Percentiles rank a stretch among this genome's conserved stretches.
These are phyloP conservation scores for Juglanconis oblonga DNA, from an alignment of 2,329 filamentous ascomycete species.

Conservation along the genomic window DNA sequence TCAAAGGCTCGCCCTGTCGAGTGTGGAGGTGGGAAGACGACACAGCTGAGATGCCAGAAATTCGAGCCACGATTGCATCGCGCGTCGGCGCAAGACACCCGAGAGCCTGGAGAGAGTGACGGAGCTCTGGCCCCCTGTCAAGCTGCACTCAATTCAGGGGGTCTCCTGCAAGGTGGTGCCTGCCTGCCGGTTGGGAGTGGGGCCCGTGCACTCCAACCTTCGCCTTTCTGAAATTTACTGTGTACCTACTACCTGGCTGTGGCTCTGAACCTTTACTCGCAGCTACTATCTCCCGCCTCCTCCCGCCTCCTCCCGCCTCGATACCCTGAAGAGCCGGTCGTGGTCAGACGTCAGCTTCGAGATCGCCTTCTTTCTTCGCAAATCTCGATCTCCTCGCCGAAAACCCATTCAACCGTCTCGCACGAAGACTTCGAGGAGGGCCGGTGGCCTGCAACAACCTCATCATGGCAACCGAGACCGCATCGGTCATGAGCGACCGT, in stretches of 20 bases:
- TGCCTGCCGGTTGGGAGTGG: neutral
- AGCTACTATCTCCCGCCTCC: neutral
- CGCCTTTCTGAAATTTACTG: constrained; percentile 3
- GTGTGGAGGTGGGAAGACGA: neutral
- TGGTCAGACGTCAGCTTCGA: neutral
- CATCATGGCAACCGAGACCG: constrained; percentile 18
- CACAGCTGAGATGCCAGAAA: neutral
- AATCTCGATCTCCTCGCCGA: neutral
- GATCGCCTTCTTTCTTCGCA: neutral
- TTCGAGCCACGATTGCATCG: constrained; percentile 17
- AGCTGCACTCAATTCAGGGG: neutral
- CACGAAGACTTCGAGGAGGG: neutral
- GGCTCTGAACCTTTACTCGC: neutral
- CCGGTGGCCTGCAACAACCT: neutral
- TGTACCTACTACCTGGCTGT: neutral
- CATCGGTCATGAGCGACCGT: constrained; percentile 16
- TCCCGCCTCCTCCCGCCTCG: neutral
- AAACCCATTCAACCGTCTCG: neutral
- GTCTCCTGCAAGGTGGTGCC: neutral
- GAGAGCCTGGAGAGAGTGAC: neutral
- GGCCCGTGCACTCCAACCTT: neutral
- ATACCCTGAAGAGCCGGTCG: neutral
- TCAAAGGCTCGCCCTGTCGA: constrained; percentile 4
- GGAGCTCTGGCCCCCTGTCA: constrained; percentile 11
- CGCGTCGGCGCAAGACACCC: neutral